Base-by-base conservation (phyloP, 257 asterid genomes). In the Linderniella brevidens region DNA sequence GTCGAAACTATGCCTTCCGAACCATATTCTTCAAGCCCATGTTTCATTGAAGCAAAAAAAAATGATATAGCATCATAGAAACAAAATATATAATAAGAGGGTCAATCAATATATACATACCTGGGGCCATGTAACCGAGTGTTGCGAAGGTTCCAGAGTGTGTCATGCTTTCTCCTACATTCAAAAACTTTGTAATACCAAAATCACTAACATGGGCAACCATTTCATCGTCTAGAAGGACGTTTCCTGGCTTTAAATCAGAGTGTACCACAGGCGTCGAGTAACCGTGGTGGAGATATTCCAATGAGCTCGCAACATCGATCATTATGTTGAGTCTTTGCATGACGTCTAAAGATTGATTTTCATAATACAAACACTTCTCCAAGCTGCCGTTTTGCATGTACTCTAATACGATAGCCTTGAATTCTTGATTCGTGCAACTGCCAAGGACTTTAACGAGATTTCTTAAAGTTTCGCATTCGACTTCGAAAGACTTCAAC, bases 81-180 rank as follows among this genome's bases (percentile, higher is more conserved):
- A n/a, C n/a, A n/a, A 13, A 14, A 11, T 10, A 15, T 12, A 36
- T 19, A 35, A 19, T 8, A 55, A 46, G 9, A 0, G 25, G 13
- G 38, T 11, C 37, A 35, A 43, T 37, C 17, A 16, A 37, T 19
- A 17, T 20, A 20, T 4, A 13, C 42, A 41, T 51, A 46, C 72
- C 65, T 57, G 68, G 64, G 18, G 68, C 72, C 19, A 53, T 66
- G 45, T 66, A 61, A 32, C 65, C 68, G 0, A 66, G 18, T 17
- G 68, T 49, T 10, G 72, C 72, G 6, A 69, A 58, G 16, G 77
- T 70, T 11, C 47, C 55, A 8, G 73, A 61, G 41, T 54, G 58
- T 8, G 18, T 37, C 19, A 51, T 20, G 9, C 59, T 54, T 8
- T 58, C 62, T 15, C 42, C 76, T 13, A 52, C 64, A 4, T 51